phyloP scores from a whole-genome alignment of 352 stramenopile genomes.

The Saprolegnia parasitica region DNA sequence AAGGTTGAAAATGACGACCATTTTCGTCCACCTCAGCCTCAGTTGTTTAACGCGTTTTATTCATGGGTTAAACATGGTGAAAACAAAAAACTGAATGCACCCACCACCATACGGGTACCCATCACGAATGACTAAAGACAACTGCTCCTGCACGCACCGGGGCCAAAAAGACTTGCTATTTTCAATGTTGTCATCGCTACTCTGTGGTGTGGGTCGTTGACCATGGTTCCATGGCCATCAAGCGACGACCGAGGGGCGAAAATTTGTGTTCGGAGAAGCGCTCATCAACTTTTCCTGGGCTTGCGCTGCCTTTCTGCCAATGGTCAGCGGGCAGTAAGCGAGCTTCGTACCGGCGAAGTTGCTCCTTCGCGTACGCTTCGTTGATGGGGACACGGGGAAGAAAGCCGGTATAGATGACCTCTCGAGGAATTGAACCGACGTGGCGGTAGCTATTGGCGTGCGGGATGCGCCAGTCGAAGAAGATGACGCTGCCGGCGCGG shows the following conservation, averaged over 20 bases:
- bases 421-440: conserved; percentile 44
- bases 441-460: conserved; percentile 87
- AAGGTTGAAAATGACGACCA: conserved; percentile 3
- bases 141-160: background rate
- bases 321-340: conserved; percentile 65
- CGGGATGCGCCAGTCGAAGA: conserved; percentile 84
- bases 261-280: conserved; percentile 65
- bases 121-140: too few species aligned
- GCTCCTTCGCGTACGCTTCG: conserved; percentile 57
- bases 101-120: too few species aligned
- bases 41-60: background rate
- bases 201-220: too few species aligned
- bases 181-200: too few species aligned
- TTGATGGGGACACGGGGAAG: conserved; percentile 72
- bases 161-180: background rate
- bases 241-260: conserved; percentile 48
- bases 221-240: conserved; percentile 44
- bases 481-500: conserved; percentile 69
- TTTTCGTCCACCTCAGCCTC: too few species aligned
- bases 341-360: conserved; percentile 60
- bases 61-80: too few species aligned
- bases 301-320: conserved; percentile 65
- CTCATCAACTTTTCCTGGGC: conserved; percentile 49
- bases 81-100: too few species aligned
- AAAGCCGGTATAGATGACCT: conserved; percentile 85